Conservation (phyloP, 1,139 yeast species). For the Yamadazyma triangularis region DNA sequence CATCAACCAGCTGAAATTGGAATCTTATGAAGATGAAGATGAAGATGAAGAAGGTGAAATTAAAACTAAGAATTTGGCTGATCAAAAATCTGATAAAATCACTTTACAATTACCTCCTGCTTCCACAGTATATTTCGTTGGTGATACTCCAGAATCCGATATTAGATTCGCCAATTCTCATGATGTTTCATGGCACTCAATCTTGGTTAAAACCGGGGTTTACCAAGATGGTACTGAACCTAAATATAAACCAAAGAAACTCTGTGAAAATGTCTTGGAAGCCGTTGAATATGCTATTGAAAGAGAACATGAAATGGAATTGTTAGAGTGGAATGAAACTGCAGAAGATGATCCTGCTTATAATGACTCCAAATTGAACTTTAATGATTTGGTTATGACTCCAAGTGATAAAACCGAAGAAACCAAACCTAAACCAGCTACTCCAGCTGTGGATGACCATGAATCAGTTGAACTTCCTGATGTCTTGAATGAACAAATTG, state of each 20-base stretch:
- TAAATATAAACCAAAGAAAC: conserved; percentile 71
- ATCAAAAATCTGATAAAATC: conserved; percentile 32
- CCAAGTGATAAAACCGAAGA: conserved; percentile 32
- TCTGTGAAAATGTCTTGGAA: conserved; percentile 68
- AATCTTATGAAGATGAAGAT: conserved; percentile 29
- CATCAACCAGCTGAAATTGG: conserved; percentile 42
- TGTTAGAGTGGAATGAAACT: conserved; percentile 65
- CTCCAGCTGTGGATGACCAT: conserved; percentile 23
- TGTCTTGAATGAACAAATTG: conserved; percentile 35
- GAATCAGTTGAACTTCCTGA: conserved; percentile 44
- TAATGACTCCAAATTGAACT: conserved; percentile 31
- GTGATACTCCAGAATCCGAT: conserved; percentile 91
- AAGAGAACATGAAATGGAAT: conserved; percentile 67
- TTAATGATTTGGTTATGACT: conserved; percentile 46
- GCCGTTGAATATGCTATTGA: conserved; percentile 82
- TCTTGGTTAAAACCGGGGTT: conserved; percentile 83
- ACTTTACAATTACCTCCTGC: conserved; percentile 71
- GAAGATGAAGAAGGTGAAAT: conserved; percentile 13
- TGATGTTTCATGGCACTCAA: conserved; percentile 79
- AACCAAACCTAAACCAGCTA: conserved; percentile 5
- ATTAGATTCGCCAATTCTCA: conserved; percentile 84
- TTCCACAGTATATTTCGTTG: conserved; percentile 81
- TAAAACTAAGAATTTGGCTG: conserved; percentile 20
- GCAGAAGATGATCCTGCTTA: conserved; percentile 32
- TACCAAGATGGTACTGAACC: conserved; percentile 77